Percentiles rank a stretch among this genome's conserved stretches.
phyloP scores from a whole-genome alignment of 495 filamentous ascomycete genomes.

The Cercophora newfieldiana region DNA sequence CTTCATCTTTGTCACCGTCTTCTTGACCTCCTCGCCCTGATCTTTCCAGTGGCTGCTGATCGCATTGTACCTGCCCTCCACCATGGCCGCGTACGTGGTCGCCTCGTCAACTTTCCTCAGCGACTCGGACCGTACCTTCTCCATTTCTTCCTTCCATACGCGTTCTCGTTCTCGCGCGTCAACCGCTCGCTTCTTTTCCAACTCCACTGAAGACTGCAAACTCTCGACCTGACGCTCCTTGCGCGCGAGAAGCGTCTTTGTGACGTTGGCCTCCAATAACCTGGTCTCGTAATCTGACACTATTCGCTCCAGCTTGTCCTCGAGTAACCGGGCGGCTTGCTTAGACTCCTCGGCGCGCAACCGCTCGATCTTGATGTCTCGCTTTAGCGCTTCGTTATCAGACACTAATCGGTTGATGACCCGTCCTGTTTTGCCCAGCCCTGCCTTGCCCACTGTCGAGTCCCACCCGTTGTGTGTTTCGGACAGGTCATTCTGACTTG shows the following conservation, averaged over 20 bases:
- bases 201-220: slow-evolving; percentile 63
- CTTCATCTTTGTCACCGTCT: slow-evolving; percentile 55
- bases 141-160: slow-evolving; percentile 61
- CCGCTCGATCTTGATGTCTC: slow-evolving; percentile 74
- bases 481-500: slow-evolving; percentile 23
- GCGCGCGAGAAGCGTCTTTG: slow-evolving; percentile 67
- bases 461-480: slow-evolving; percentile 56
- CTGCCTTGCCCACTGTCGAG: slow-evolving; percentile 73
- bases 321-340: slow-evolving; percentile 68
- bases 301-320: slow-evolving; percentile 70
- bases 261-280: slow-evolving; percentile 67
- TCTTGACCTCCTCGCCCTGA: slow-evolving; percentile 60
- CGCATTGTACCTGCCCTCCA: slow-evolving; percentile 69
- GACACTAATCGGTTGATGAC: slow-evolving; percentile 88
- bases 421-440: slow-evolving; percentile 84
- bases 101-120: slow-evolving; percentile 64
- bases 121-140: slow-evolving; percentile 60
- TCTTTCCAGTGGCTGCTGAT: slow-evolving; percentile 65
- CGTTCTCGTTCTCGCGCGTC: slow-evolving; percentile 60
- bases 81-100: slow-evolving; percentile 53
- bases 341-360: slow-evolving; percentile 71
- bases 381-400: slow-evolving; percentile 81
- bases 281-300: slow-evolving; percentile 66
- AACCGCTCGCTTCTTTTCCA: slow-evolving; percentile 63
- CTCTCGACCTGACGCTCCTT: slow-evolving; percentile 82